Evolutionary conservation across 2,329 filamentous ascomycete genomes (phyloP), one percentile per base, ranked within the genome.

Genomic region (Pseudocercospora pini-densiflorae): DNA sequence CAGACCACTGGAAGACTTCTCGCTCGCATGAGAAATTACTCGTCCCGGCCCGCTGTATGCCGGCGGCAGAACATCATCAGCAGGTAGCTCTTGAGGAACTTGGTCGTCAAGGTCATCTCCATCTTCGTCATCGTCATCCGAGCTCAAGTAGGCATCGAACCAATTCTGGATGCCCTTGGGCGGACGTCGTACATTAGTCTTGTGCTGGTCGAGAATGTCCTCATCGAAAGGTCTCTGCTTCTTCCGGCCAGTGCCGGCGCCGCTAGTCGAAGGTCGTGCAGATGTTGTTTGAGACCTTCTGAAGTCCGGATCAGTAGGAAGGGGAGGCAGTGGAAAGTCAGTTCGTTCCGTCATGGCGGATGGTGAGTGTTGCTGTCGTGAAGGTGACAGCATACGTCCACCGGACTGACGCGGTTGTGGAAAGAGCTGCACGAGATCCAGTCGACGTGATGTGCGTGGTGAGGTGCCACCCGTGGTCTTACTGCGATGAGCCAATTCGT

Each of bases 121-220:
- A 3, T 76, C 73, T 31, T 75, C 73, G 21, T 74, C 73, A 3
- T 62, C 64, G 29, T 72, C 74, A 5, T 76, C 75, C 5, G 74
- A 74, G 29, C 75, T 72, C 23, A 70, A 49, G 49, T 65, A 74
- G 3, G 78, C 82, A 63, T 85, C 83, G 64, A 85, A 85, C 83
- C 83, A 85, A 66, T 85, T 81, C 66, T 83, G 77, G 29, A 83
- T 81, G 7, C 82, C 82, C 58, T 80, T 82, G 4, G 82, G 82
- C 16, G 82, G 82, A 36, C 81, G 76, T 40, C 81, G 77, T 19
- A 84, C 78, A 63, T 84, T 78, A 27, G 81, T 77, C 72, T 85
- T 84, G 62, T 81, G 77, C 70, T 77, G 81, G 66, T 83, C 81
- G 69, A 79, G 81, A 43, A 77, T 74, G 57, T 82, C 80, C 29